These are phyloP conservation scores for Nemania diffusa DNA, from an alignment of 2,329 filamentous ascomycete species.

Conservation along the genomic window DNA sequence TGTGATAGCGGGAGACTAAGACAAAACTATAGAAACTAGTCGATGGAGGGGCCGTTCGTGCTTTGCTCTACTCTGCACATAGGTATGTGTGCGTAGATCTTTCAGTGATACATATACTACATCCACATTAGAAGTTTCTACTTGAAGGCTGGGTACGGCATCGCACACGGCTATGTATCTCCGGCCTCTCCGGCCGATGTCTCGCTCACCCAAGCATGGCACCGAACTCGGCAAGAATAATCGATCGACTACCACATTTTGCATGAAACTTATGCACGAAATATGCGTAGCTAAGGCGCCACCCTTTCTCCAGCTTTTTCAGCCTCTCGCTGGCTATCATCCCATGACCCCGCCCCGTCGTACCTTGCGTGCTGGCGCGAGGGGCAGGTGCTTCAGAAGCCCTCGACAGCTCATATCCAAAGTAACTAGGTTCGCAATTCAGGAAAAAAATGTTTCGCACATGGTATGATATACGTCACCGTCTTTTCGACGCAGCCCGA, in stretches of 20 bases:
- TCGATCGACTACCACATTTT: not conserved
- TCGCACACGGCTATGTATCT: not conserved
- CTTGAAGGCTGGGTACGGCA: no score
- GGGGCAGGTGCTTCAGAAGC: not conserved
- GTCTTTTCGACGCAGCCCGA: not conserved
- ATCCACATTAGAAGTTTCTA: no score
- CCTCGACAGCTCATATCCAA: not conserved
- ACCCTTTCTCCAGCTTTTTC: slow-evolving; percentile 4
- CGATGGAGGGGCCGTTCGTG: not conserved
- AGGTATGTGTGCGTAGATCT: no score
- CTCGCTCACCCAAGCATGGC: not conserved
- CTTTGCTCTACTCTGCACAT: not conserved
- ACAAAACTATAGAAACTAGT: slow-evolving; percentile 3
- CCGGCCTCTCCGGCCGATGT: not conserved
- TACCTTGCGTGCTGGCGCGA: not conserved
- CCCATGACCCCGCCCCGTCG: not conserved
- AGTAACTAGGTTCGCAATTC: not conserved
- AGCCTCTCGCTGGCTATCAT: slow-evolving; percentile 6
- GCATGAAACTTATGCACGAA: slow-evolving; percentile 22
- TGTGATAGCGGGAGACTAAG: slow-evolving; percentile 3
- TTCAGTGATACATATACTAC: no score
- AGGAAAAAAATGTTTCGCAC: not conserved
- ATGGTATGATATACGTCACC: not conserved
- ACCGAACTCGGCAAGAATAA: not conserved
- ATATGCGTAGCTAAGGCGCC: not conserved